Percentiles rank a stretch among this genome's conserved stretches.
phyloP scores from a whole-genome alignment of 1,139 yeast genomes.

The Kodamaea anthophila region DNA sequence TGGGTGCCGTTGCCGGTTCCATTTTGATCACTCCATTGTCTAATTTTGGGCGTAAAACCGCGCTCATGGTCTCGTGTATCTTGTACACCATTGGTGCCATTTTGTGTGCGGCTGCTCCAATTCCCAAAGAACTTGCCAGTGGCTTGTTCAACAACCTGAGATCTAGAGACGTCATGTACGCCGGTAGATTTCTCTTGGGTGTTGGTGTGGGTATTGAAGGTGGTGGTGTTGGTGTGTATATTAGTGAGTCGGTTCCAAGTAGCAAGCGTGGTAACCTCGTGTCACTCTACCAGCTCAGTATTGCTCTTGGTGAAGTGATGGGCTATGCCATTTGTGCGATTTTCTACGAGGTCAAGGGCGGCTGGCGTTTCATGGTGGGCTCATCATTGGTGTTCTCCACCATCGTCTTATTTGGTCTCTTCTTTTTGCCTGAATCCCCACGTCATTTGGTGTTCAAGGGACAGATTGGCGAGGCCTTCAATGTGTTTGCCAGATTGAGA shows the following conservation, averaged over 20 bases:
- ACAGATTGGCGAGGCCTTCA: conserved; percentile 41
- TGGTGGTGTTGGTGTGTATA: conserved; percentile 3
- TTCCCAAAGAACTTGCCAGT: conserved; percentile 1
- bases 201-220: conserved; percentile 3
- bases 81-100: conserved; percentile 2
- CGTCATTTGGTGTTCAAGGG: conserved; percentile 18
- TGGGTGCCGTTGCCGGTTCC: conserved; percentile 3
- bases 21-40: conserved; percentile 2
- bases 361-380: conserved; percentile 3
- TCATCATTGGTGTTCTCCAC: conserved; percentile 2
- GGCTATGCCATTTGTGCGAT: conserved; percentile 2
- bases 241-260: conserved; percentile 2
- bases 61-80: conserved; percentile 1
- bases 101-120: conserved; percentile 3
- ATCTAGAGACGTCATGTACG: conserved; percentile 2
- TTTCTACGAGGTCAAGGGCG: conserved; percentile 2
- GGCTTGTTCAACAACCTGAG: conserved; percentile 1
- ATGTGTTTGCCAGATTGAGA: conserved; percentile 30
- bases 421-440: conserved; percentile 22
- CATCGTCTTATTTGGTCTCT: conserved; percentile 16
- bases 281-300: conserved; percentile 2
- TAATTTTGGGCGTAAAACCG: conserved; percentile 1
- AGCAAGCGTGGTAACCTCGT: conserved; percentile 2
- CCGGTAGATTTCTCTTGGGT: conserved; percentile 2
- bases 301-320: conserved; percentile 2